Conservation (phyloP, 2,329 filamentous ascomycete genomes). For the Aspergillus amoenus region DNA sequence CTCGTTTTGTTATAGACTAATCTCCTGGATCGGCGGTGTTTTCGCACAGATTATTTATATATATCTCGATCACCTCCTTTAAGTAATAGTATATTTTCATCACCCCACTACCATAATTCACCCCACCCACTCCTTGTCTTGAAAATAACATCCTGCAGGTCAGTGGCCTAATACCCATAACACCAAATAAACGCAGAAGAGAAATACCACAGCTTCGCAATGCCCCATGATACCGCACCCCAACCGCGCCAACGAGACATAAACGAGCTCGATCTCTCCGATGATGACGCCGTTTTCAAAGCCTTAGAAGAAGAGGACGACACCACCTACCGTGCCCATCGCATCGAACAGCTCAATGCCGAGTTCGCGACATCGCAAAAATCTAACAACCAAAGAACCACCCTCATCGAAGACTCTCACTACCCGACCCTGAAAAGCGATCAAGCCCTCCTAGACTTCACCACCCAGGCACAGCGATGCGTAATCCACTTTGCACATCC, state of each 20-base stretch:
- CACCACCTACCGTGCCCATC: constrained; percentile 55
- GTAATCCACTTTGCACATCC: constrained; percentile 65
- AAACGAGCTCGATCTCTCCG: background rate
- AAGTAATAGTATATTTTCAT: background rate
- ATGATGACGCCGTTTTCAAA: constrained; percentile 60
- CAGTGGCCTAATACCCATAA: background rate
- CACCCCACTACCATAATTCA: background rate
- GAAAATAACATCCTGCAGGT: too few species aligned
- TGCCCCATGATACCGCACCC: constrained; percentile 1
- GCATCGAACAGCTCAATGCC: constrained; percentile 59
- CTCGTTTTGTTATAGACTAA: background rate
- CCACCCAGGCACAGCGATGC: constrained; percentile 57
- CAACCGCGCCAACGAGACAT: background rate
- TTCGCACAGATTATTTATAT: background rate
- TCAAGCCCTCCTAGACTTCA: constrained; percentile 59
- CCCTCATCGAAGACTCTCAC: constrained; percentile 25
- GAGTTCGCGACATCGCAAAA: constrained; percentile 52
- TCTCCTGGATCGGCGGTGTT: background rate
- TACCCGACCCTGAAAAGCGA: constrained; percentile 50
- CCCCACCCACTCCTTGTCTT: background rate
- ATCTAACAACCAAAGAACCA: constrained; percentile 18
- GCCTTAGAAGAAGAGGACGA: constrained; percentile 56
- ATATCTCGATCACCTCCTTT: background rate
- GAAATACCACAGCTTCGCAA: background rate
- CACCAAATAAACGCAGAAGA: background rate